These are phyloP conservation scores for Phaeoacremonium minimum DNA, from an alignment of 2,329 filamentous ascomycete genomes.

Conservation along the genomic window DNA sequence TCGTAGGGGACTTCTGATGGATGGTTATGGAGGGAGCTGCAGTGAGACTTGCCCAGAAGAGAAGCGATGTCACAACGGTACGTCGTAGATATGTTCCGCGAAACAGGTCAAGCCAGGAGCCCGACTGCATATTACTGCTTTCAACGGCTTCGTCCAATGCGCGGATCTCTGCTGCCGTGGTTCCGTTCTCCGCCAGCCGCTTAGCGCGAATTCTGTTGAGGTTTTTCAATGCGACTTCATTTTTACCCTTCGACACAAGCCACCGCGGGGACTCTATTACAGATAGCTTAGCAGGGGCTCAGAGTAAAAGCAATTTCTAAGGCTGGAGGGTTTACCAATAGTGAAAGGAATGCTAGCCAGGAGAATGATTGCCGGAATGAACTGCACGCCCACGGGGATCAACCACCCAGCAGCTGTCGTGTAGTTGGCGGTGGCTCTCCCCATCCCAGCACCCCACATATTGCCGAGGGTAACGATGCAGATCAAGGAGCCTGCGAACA, in stretches of 20 bases:
- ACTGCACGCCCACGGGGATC: slow-evolving; percentile 3
- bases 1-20: no score
- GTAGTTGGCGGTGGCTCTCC: not conserved
- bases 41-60: slow-evolving; percentile 2
- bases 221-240: slow-evolving; percentile 1
- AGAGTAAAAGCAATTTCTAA: no score
- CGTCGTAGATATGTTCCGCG: slow-evolving; percentile 3
- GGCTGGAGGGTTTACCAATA: no score
- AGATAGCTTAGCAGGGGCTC: no score
- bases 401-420: slow-evolving; percentile 1
- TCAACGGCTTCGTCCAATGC: slow-evolving; percentile 2
- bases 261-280: slow-evolving; percentile 3
- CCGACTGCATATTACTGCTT: not conserved
- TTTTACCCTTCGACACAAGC: slow-evolving; percentile 3
- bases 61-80: not conserved
- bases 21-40: no score
- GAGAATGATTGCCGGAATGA: slow-evolving; percentile 1
- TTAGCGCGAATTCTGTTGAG: slow-evolving; percentile 4
- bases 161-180: slow-evolving; percentile 1
- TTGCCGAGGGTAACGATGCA: slow-evolving; percentile 1
- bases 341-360: slow-evolving; percentile 1
- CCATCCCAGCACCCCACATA: slow-evolving; percentile 5
- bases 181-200: not conserved
- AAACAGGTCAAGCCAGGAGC: slow-evolving; percentile 3
- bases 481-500: slow-evolving; percentile 2